Percentiles rank a stretch among this genome's conserved stretches.
Evolutionary conservation across 2,329 filamentous ascomycete genomes (phyloP).

Genomic region (Diaporthe longicolla): DNA sequence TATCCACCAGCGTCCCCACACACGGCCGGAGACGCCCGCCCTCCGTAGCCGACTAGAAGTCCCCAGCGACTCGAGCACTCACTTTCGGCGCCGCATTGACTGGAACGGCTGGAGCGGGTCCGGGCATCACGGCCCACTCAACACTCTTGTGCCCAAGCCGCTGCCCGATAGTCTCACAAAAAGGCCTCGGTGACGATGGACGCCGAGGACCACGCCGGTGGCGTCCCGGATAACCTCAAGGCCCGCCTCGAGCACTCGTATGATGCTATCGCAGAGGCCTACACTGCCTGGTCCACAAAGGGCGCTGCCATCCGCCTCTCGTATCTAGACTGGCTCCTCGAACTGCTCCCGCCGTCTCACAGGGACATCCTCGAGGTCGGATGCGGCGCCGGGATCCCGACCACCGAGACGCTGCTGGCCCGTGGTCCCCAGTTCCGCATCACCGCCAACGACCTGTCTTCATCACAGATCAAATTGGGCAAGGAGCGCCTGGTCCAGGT

Average conservation of each 20-base stretch:
- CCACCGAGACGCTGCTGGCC: conserved; percentile 53
- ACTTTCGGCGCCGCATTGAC: not conserved
- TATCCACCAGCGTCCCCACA: conserved; percentile 10
- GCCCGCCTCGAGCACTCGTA: conserved; percentile 56
- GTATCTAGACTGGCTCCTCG: conserved; percentile 54
- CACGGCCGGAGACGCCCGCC: conserved; percentile 26
- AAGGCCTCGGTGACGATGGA: not conserved
- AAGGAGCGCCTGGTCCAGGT: conserved; percentile 46
- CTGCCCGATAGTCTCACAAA: not conserved
- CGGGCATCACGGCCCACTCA: not conserved
- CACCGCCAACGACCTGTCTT: conserved; percentile 59
- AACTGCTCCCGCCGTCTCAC: conserved; percentile 44
- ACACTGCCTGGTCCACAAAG: conserved; percentile 57
- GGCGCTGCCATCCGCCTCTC: conserved; percentile 51
- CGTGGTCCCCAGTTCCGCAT: conserved; percentile 46
- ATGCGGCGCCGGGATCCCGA: conserved; percentile 57
- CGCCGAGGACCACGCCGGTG: not conserved
- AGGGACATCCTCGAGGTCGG: conserved; percentile 57
- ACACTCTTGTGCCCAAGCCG: too few relatives aligned
- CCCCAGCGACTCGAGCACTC: not conserved
- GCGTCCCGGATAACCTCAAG: conserved; percentile 51
- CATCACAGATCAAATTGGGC: conserved; percentile 54
- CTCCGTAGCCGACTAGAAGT: not conserved
- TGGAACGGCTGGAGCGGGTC: not conserved
- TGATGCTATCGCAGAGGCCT: conserved; percentile 55